Evolutionary conservation across 129 eudicot species (phyloP).

Genomic region (Lonicera japonica): DNA sequence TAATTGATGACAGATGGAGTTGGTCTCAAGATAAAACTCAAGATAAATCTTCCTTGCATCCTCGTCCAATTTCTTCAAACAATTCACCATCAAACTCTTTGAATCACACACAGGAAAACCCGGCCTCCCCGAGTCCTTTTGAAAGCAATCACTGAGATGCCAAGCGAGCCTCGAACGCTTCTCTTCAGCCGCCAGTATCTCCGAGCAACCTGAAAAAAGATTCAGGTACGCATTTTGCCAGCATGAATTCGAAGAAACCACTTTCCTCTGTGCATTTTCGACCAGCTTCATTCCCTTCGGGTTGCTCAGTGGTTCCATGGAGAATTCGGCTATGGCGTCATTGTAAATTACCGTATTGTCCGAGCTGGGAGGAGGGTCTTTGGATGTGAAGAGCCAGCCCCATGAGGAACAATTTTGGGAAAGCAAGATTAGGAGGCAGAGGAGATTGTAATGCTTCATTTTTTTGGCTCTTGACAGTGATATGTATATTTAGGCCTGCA

Average conservation of each 20-base stretch:
- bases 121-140: conserved; percentile 56
- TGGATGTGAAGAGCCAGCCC: conserved; percentile 41
- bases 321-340: conserved; percentile 42
- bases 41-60: conserved; percentile 52
- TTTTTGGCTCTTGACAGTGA: not conserved
- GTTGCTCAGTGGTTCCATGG: conserved; percentile 43
- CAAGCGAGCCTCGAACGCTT: conserved; percentile 61
- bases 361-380: conserved; percentile 13
- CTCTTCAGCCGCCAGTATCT: conserved; percentile 66
- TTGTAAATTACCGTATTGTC: not conserved
- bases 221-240: conserved; percentile 69
- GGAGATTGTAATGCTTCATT: not conserved
- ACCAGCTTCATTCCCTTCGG: conserved; percentile 39
- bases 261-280: conserved; percentile 45
- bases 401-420: conserved; percentile 21
- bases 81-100: conserved; percentile 41
- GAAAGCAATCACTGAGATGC: conserved; percentile 81
- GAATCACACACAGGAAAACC: conserved; percentile 57
- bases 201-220: conserved; percentile 64
- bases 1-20: conserved; percentile 68
- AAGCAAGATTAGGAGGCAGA: conserved; percentile 38
- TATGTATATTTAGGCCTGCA: not conserved
- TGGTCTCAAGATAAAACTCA: conserved; percentile 69
- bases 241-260: conserved; percentile 47
- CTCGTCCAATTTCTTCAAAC: conserved; percentile 41